A percentile compares a stretch with the other conserved stretches of the same genome.
Conservation (phyloP, 2,329 filamentous ascomycete species). For the Colletotrichum falcatum region DNA sequence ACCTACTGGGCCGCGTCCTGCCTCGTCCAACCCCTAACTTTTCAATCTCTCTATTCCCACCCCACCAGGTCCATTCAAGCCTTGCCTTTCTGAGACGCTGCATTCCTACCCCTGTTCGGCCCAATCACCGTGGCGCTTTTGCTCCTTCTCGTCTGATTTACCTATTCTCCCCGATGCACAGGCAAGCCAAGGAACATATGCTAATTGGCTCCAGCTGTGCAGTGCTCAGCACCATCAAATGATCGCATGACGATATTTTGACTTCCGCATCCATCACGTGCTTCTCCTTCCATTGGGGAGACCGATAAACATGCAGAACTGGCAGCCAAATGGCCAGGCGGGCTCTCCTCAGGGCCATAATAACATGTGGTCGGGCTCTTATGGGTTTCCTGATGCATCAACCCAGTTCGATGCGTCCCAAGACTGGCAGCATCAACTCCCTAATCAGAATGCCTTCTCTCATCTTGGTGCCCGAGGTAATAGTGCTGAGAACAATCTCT, state of each 20-base stretch:
- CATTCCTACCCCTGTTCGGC: constrained; percentile 13
- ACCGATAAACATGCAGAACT: constrained; percentile 40
- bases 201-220: constrained; percentile 38
- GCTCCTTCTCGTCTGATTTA: constrained; percentile 18
- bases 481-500: constrained; percentile 44
- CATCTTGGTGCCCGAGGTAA: constrained; percentile 52
- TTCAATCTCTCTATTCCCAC: constrained; percentile 9
- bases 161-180: constrained; percentile 23
- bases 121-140: constrained; percentile 28
- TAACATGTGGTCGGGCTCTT: constrained; percentile 38
- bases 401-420: constrained; percentile 54
- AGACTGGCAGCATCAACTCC: constrained; percentile 53
- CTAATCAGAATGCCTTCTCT: constrained; percentile 50
- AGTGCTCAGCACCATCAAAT: constrained; percentile 32
- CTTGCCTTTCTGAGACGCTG: background rate
- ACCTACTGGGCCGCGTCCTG: background rate
- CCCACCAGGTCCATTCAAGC: constrained; percentile 15
- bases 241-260: constrained; percentile 31
- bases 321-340: constrained; percentile 40
- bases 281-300: constrained; percentile 3
- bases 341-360: constrained; percentile 38
- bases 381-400: constrained; percentile 28
- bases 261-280: constrained; percentile 28
- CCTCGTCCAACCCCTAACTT: constrained; percentile 12
- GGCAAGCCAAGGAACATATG: constrained; percentile 23